Base-by-base conservation (phyloP, 2,329 filamentous ascomycete species). In the Diaporthe helianthi region DNA sequence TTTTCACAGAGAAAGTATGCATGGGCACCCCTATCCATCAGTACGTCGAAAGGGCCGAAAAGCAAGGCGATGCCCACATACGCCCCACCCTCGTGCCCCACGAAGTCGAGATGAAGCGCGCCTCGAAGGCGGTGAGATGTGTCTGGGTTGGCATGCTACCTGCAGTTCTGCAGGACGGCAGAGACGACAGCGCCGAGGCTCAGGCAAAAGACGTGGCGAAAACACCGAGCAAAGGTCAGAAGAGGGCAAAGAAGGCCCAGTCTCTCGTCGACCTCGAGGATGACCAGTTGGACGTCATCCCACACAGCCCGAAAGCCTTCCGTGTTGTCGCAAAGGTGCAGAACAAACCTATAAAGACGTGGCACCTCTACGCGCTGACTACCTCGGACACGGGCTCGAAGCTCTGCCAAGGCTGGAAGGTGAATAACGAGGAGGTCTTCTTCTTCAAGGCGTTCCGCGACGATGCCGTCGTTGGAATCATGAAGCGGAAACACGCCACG, bases 211-310 rank as follows among this genome's bases (percentile, higher is more conserved):
- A 36, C 8, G 3, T 13, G 13, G 24, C 66, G 31, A 44, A 53
- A 12, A 33, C 9, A 15, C 19, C 22, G 6, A 46, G 24, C 3
- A 65, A 36, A 36, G 15, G 8, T 7, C n/a, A n/a, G 12, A 58
- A 47, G 52, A 47, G 12, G 38, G 5, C 17, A 2, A 66, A 46
- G 60, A 58, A 66, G 19, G 12, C 0, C 9, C 10, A 15, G 8
- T 12, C 22, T 15, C 49, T 65, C 29, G n/a, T 47, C 15, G 52
- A 58, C 52, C 33, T 65, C 10, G n/a, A 33, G 9, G 51, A 49
- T 4, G 44, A 66, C 12, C 22, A 69, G 4, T 33, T 78, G n/a
- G 63, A 67, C 2, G 44, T 68, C 36, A 72, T 73, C 13, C 69
- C 73, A 9, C 65, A 66, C 31, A 71, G 71, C 58, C 60, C 71